Conservation (phyloP, 148 eudicot genomes). For the Pharnaceum exiguum region DNA sequence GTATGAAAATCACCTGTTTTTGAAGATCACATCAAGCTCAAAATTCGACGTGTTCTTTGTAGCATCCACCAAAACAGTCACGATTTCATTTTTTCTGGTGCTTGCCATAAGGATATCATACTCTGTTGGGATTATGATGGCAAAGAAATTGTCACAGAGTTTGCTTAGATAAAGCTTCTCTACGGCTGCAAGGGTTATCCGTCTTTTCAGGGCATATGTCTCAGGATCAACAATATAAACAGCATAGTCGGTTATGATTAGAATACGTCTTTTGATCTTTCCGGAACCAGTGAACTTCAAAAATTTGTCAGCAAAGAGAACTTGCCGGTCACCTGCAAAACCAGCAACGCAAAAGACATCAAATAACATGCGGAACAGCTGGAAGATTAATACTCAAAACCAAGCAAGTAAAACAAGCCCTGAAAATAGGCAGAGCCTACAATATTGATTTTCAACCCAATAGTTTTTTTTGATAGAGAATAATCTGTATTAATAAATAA, state of each 20-base stretch:
- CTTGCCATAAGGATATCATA: slow-evolving; percentile 94
- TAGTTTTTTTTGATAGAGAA: no score
- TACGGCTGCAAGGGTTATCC: slow-evolving; percentile 81
- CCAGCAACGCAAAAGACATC: not conserved
- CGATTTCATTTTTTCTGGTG: slow-evolving; percentile 87
- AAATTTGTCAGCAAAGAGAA: slow-evolving; percentile 83
- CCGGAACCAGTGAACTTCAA: slow-evolving; percentile 90
- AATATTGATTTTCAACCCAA: no score
- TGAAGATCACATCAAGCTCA: slow-evolving; percentile 68
- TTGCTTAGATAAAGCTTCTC: slow-evolving; percentile 86
- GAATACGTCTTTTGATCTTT: slow-evolving; percentile 73
- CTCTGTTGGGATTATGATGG: slow-evolving; percentile 82
- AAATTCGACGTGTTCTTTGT: slow-evolving; percentile 64
- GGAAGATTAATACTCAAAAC: not conserved
- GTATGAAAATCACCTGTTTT: slow-evolving; percentile 69
- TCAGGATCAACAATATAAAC: slow-evolving; percentile 76
- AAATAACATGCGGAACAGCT: not conserved
- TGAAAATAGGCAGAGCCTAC: no score
- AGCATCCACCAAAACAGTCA: slow-evolving; percentile 61
- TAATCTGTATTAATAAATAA: no score
- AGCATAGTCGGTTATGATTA: slow-evolving; percentile 61
- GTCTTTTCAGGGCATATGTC: slow-evolving; percentile 63
- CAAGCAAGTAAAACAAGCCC: no score
- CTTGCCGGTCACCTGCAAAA: slow-evolving; percentile 62
- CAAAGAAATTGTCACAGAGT: slow-evolving; percentile 74